phyloP scores from a whole-genome alignment of 768 basidiomycete genomes.

The Russula vinacea region DNA sequence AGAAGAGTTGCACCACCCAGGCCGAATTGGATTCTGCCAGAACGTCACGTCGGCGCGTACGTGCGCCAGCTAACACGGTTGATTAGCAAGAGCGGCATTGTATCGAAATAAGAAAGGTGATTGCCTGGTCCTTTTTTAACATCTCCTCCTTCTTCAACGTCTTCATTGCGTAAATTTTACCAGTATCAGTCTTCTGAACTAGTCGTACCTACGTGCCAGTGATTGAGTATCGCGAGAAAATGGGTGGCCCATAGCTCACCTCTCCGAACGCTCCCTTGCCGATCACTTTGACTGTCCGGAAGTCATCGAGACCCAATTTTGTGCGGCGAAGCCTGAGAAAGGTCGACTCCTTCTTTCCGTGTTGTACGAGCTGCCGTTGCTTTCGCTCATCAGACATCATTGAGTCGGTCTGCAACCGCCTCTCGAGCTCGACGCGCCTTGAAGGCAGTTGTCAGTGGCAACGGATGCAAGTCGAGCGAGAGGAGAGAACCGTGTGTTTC shows the following conservation, averaged over 20 bases:
- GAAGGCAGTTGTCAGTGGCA: constrained; percentile 9
- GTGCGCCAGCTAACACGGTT: constrained; percentile 75
- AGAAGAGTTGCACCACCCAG: constrained; percentile 96
- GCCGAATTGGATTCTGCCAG: constrained; percentile 91
- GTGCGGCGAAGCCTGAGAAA: constrained; percentile 87
- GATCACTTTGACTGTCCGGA: constrained; percentile 96
- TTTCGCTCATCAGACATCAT: constrained; percentile 81
- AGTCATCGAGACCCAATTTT: constrained; percentile 86
- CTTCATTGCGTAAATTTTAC: constrained; percentile 99
- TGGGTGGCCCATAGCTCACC: constrained; percentile 43
- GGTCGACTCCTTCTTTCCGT: constrained; percentile 84
- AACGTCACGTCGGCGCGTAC: constrained; percentile 97
- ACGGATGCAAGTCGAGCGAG: background rate
- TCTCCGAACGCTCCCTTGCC: constrained; percentile 99
- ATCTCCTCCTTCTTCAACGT: constrained; percentile 95
- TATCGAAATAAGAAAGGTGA: constrained; percentile 29
- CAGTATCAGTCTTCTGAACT: constrained; percentile 94
- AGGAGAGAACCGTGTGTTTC: constrained; percentile 71
- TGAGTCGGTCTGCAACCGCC: constrained; percentile 65
- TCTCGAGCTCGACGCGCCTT: constrained; percentile 87
- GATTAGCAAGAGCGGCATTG: constrained; percentile 9
- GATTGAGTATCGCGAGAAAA: background rate
- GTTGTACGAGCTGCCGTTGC: constrained; percentile 73
- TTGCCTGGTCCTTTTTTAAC: constrained; percentile 97
- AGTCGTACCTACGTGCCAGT: constrained; percentile 63